These are phyloP conservation scores for Cinchona pubescens DNA, from an alignment of 257 asterid genomes.

Conservation along the genomic window DNA sequence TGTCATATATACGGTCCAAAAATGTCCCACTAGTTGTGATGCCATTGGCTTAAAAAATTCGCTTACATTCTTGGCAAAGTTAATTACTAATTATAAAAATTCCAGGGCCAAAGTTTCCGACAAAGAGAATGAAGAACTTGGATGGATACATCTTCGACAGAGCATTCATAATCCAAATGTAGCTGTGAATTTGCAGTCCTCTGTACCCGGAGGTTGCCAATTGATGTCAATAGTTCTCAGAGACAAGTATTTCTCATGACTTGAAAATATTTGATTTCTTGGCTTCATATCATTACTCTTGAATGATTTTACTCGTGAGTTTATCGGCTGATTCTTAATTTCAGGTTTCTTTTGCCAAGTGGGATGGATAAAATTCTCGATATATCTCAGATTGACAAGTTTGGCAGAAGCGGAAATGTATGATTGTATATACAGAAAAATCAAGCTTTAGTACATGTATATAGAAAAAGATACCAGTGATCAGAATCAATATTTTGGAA, in stretches of 20 bases:
- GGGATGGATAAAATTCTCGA: constrained; percentile 60
- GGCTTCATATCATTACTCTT: background rate
- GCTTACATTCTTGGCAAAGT: too few species aligned
- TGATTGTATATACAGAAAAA: background rate
- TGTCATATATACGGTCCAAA: too few species aligned
- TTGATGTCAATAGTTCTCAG: constrained; percentile 57
- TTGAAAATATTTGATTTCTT: background rate
- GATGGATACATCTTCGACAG: constrained; percentile 84
- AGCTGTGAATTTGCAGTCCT: constrained; percentile 81
- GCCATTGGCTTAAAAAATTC: too few species aligned
- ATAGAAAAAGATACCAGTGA: too few species aligned
- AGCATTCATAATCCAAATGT: constrained; percentile 94
- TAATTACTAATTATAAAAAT: background rate
- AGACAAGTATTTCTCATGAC: constrained; percentile 45
- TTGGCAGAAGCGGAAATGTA: constrained; percentile 37
- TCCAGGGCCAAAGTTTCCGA: constrained; percentile 71
- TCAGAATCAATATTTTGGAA: too few species aligned
- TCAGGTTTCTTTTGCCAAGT: constrained; percentile 65
- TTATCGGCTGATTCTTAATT: background rate
- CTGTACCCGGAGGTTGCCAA: constrained; percentile 66
- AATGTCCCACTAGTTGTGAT: too few species aligned
- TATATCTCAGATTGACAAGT: constrained; percentile 56
- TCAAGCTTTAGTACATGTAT: background rate
- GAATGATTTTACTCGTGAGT: background rate
- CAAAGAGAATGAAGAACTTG: constrained; percentile 47